Percentiles rank a stretch among this genome's conserved stretches.
Conservation (phyloP, 1,284 basidiomycete species). For the Malassezia japonica region DNA sequence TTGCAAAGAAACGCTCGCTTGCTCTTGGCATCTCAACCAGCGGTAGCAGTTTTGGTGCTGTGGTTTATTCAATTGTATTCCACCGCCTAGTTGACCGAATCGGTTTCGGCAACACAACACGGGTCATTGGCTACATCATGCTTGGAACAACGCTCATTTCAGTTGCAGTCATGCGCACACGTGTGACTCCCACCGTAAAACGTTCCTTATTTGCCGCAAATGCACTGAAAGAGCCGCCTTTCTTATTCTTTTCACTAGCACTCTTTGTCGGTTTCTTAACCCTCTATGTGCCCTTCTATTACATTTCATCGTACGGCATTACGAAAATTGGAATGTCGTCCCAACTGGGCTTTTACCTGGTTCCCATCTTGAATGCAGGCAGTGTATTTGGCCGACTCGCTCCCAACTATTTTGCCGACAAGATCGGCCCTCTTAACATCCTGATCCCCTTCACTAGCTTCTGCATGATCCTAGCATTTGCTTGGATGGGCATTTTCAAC, state of each 20-base stretch:
- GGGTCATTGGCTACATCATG: slow-evolving; percentile 18
- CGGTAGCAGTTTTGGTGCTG: slow-evolving; percentile 19
- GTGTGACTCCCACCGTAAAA: not conserved
- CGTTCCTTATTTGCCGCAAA: not conserved
- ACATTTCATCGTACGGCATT: slow-evolving; percentile 13
- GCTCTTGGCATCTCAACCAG: slow-evolving; percentile 11
- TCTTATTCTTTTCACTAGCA: slow-evolving; percentile 21
- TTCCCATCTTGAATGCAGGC: slow-evolving; percentile 32
- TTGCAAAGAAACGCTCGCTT: not conserved
- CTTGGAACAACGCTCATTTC: slow-evolving; percentile 2
- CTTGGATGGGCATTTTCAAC: slow-evolving; percentile 9
- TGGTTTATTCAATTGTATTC: slow-evolving; percentile 20
- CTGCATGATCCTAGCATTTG: slow-evolving; percentile 32
- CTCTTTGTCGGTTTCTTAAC: slow-evolving; percentile 24
- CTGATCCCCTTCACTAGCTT: slow-evolving; percentile 38
- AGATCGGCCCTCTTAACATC: slow-evolving; percentile 46
- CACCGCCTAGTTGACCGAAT: slow-evolving; percentile 6
- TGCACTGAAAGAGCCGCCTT: slow-evolving; percentile 22
- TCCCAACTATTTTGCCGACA: slow-evolving; percentile 45
- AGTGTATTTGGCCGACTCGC: slow-evolving; percentile 43
- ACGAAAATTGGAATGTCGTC: not conserved
- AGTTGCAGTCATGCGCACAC: not conserved
- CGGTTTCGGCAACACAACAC: slow-evolving; percentile 17
- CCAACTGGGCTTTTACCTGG: slow-evolving; percentile 19
- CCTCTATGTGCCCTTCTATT: slow-evolving; percentile 29